These are phyloP conservation scores for Leucocoprinus leucothites DNA, from an alignment of 768 basidiomycete species.

Conservation along the genomic window DNA sequence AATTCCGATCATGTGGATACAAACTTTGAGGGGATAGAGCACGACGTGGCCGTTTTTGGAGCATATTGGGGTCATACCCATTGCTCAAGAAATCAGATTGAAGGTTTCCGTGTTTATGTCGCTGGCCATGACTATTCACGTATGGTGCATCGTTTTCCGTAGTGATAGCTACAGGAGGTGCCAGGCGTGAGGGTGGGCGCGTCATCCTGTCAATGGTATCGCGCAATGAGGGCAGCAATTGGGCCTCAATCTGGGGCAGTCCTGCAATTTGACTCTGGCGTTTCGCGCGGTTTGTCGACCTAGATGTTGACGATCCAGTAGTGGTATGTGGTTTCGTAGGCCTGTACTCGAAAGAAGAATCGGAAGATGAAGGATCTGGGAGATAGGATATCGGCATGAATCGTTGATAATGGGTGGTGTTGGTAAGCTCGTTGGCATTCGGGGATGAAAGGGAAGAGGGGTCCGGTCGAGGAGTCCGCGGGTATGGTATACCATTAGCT, in stretches of 20 bases:
- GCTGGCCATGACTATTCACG: too few species aligned
- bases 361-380: slow-evolving; percentile 19
- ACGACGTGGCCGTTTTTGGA: background rate
- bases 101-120: background rate
- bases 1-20: background rate
- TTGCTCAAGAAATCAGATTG: slow-evolving; percentile 2
- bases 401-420: slow-evolving; percentile 9
- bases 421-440: background rate
- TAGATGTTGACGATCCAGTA: slow-evolving; percentile 15
- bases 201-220: slow-evolving; percentile 80
- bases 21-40: background rate
- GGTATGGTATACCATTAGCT: slow-evolving; percentile 11
- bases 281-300: slow-evolving; percentile 19
- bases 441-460: background rate
- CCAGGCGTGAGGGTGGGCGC: slow-evolving; percentile 31
- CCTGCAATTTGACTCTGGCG: slow-evolving; percentile 46
- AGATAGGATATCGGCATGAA: slow-evolving; percentile 23
- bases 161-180: background rate
- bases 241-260: slow-evolving; percentile 58
- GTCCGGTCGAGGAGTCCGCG: background rate
- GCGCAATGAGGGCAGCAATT: slow-evolving; percentile 64
- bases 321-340: slow-evolving; percentile 7
- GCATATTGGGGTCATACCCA: background rate
- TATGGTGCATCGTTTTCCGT: background rate
- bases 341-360: slow-evolving; percentile 30